These are phyloP conservation scores for Tagetes erecta DNA, from an alignment of 129 eudicot species.

Conservation along the genomic window DNA sequence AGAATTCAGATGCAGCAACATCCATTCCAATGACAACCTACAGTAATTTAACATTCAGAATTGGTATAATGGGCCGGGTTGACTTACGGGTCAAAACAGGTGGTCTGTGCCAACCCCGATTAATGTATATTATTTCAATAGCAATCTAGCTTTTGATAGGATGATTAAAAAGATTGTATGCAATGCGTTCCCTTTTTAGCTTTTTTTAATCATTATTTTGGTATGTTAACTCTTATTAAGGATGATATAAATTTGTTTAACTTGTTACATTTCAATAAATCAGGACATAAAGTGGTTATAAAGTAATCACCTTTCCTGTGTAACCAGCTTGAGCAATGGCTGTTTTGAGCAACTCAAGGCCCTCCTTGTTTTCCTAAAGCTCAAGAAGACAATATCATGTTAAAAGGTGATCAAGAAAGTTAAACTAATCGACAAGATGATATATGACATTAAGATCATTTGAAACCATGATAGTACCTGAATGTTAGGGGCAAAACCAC, in stretches of 20 bases:
- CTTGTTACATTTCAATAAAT: no score
- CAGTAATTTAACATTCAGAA: not conserved
- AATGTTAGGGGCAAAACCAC: slow-evolving; percentile 98
- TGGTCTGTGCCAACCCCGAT: not conserved
- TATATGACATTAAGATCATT: not conserved
- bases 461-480: slow-evolving; percentile 45
- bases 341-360: slow-evolving; percentile 90
- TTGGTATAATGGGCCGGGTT: not conserved
- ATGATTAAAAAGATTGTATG: not conserved
- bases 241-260: no score
- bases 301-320: slow-evolving; percentile 67
- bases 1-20: slow-evolving; percentile 99
- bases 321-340: slow-evolving; percentile 95
- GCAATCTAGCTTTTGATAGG: not conserved
- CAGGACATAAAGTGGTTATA: not conserved
- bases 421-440: not conserved
- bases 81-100: not conserved
- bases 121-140: not conserved
- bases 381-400: slow-evolving; percentile 10
- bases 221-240: no score
- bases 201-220: no score
- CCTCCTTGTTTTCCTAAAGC: slow-evolving; percentile 94
- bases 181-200: no score
- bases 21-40: slow-evolving; percentile 99
- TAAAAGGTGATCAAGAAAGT: not conserved